Base-by-base conservation (phyloP, 1,139 yeast genomes). In the Saccharomyces hybrid region DNA sequence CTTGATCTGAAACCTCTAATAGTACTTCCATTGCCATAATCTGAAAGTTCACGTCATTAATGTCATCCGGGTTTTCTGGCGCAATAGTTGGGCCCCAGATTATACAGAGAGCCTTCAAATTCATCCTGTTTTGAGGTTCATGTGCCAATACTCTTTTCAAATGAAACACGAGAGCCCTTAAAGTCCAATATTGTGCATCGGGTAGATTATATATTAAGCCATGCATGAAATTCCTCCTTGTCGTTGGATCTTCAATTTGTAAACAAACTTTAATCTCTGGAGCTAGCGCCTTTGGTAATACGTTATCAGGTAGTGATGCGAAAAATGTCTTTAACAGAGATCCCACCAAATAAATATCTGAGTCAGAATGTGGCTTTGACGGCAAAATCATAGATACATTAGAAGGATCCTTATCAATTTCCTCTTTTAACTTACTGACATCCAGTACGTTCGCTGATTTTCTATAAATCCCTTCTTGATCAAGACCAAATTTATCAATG, bases 31-130 rank as follows among this genome's bases (percentile, higher is more conserved):
- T 81, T 4, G 89, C 88, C 58, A 83, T 80, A 57, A 90, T 88
- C 73, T 90, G 95, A 60, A 80, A 82, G 56, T 87, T 84, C 72
- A 90, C 81, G 64, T 89, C 96, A 58, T 84, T 88, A 4, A 87
- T 84, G 62, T 82, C 83, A 42, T 81, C 80, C 58, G 79, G 80
- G 63, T 82, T 87, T 32, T 70, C 68, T 29, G 82, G 76, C 68
- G 93, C 78, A 52, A 93, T 73, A 1, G 89, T 88, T 11, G 96
- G 96, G 0, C 97, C 97, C 98, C 99, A 93, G 52, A 91, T 89
- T 51, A 87, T 87, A 49, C 95, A 86, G 63, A 91, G 72, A 55
- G 86, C 84, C 64, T 84, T 85, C 53, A 84, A 77, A 50, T 84
- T 83, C 99, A 93, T 93, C 67, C 95, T 78, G 66, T 89, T 89